A percentile compares a stretch with the other conserved stretches of the same genome.
Conservation (phyloP, 306 rosid species). For the Alnus rubra region DNA sequence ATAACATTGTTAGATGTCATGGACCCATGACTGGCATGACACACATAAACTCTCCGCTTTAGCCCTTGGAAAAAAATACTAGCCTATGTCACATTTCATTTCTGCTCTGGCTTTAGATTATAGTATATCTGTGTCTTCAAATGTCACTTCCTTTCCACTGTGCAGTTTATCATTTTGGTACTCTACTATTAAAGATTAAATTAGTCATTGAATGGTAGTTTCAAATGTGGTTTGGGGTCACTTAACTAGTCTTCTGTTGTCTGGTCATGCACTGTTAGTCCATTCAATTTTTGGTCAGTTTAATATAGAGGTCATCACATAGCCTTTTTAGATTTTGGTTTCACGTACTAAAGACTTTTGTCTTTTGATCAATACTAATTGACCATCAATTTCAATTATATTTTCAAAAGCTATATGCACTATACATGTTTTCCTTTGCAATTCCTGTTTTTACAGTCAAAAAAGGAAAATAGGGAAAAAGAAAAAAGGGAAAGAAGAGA, state of each 20-base stretch:
- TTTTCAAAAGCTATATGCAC: background rate
- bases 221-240: background rate
- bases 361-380: background rate
- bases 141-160: too few relatives aligned
- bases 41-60: background rate
- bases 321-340: background rate
- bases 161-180: background rate
- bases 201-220: background rate
- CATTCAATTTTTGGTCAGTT: background rate
- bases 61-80: background rate
- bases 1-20: background rate
- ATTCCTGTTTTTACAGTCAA: background rate
- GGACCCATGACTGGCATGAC: background rate
- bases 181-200: background rate
- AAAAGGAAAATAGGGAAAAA: background rate
- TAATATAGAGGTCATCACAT: background rate
- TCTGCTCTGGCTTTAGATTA: background rate
- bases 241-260: conserved; percentile 20
- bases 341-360: background rate
- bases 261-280: conserved; percentile 7
- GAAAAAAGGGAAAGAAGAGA: background rate
- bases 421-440: background rate
- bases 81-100: background rate
- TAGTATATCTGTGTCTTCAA: background rate
- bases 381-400: background rate